phyloP scores from a whole-genome alignment of 2,329 filamentous ascomycete species.

The Pseudogymnoascus pannorum region DNA sequence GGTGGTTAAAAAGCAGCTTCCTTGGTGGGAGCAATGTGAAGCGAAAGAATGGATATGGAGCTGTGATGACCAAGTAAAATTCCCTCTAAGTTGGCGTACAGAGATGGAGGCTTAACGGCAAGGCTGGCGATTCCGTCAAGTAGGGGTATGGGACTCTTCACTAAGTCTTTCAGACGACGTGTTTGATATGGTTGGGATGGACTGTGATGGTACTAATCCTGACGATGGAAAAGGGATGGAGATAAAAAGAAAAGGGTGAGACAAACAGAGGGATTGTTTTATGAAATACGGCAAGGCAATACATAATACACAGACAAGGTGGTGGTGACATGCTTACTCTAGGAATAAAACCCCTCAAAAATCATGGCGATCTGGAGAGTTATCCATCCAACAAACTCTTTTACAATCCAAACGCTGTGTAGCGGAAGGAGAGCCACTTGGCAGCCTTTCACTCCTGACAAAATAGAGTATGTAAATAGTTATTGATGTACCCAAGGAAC shows the following conservation, averaged over 20 bases:
- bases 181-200: not conserved
- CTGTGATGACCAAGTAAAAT: conserved; percentile 35
- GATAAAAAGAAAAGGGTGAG: not conserved
- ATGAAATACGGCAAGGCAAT: too few species aligned
- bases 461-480: not conserved
- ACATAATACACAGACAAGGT: too few species aligned
- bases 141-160: conserved; percentile 12
- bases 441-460: not conserved
- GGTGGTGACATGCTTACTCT: not conserved
- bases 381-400: not conserved
- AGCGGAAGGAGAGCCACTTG: not conserved
- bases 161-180: conserved; percentile 9
- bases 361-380: not conserved
- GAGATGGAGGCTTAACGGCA: conserved; percentile 22
- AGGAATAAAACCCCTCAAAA: not conserved
- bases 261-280: not conserved
- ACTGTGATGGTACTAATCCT: not conserved
- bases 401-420: not conserved
- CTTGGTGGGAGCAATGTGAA: conserved; percentile 27
- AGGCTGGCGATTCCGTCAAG: conserved; percentile 6
- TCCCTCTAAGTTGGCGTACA: conserved; percentile 41
- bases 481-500: not conserved
- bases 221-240: not conserved
- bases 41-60: conserved; percentile 34
- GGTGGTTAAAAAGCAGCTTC: conserved; percentile 30